Percentiles rank a stretch among this genome's conserved stretches.
These are phyloP conservation scores for Lophium mytilinum DNA, from an alignment of 495 filamentous ascomycete species.

Conservation along the genomic window DNA sequence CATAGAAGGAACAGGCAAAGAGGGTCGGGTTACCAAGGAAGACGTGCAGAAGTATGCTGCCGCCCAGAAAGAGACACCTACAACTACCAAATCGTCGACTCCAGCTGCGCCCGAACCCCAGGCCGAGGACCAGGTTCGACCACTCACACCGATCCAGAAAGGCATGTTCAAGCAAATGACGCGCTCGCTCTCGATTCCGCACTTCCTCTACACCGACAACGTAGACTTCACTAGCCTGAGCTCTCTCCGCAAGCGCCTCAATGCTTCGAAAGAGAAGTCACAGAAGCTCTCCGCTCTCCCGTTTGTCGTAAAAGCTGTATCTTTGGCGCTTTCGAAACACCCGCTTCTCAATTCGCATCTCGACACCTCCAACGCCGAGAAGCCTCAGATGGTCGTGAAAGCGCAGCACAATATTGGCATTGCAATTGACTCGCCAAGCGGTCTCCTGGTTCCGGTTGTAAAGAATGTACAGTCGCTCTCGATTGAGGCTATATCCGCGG, in stretches of 20 bases:
- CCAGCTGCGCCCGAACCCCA: slow-evolving; percentile 12
- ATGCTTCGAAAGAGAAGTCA: slow-evolving; percentile 30
- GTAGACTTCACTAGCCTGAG: slow-evolving; percentile 67
- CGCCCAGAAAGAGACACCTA: slow-evolving; percentile 35
- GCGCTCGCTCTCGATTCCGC: slow-evolving; percentile 76
- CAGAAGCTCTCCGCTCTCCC: slow-evolving; percentile 70
- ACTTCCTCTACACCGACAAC: slow-evolving; percentile 88
- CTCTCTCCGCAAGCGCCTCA: slow-evolving; percentile 60
- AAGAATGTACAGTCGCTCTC: slow-evolving; percentile 68
- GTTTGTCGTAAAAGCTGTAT: slow-evolving; percentile 95
- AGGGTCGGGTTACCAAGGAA: slow-evolving; percentile 86
- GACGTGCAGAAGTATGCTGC: slow-evolving; percentile 67
- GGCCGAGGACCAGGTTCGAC: slow-evolving; percentile 50
- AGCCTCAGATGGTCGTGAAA: slow-evolving; percentile 63
- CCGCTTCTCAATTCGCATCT: slow-evolving; percentile 83
- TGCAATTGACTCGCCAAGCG: slow-evolving; percentile 87
- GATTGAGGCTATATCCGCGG: slow-evolving; percentile 66
- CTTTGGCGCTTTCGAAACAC: slow-evolving; percentile 68
- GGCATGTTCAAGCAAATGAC: slow-evolving; percentile 99
- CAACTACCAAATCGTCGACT: slow-evolving; percentile 7
- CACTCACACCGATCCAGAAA: slow-evolving; percentile 69
- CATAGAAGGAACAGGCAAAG: slow-evolving; percentile 78
- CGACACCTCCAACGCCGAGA: slow-evolving; percentile 48
- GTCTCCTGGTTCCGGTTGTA: slow-evolving; percentile 91
- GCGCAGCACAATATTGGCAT: slow-evolving; percentile 90